A percentile compares a stretch with the other conserved stretches of the same genome.
phyloP scores from a whole-genome alignment of 805 yeast species.

The Clavispora asparagi region DNA sequence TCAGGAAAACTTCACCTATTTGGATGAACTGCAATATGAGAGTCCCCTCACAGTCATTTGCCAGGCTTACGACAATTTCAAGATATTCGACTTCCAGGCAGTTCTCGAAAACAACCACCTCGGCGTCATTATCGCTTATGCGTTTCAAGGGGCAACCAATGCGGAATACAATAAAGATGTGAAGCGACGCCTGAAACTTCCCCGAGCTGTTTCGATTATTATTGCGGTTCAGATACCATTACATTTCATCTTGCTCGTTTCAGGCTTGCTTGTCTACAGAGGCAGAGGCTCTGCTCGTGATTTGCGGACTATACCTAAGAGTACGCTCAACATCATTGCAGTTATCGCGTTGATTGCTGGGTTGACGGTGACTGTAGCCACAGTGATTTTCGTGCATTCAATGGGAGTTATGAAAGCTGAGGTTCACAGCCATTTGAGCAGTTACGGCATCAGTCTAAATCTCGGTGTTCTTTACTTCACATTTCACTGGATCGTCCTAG shows the following conservation, averaged over 20 bases:
- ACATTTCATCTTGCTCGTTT: slow-evolving; percentile 24
- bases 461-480: slow-evolving; percentile 40
- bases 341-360: slow-evolving; percentile 29
- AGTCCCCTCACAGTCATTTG: slow-evolving; percentile 6
- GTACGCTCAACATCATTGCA: slow-evolving; percentile 33
- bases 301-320: slow-evolving; percentile 24
- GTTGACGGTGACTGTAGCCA: slow-evolving; percentile 25
- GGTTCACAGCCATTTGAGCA: slow-evolving; percentile 22
- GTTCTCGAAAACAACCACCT: slow-evolving; percentile 38
- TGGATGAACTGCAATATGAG: not conserved
- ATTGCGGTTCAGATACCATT: slow-evolving; percentile 22
- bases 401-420: slow-evolving; percentile 14
- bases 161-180: slow-evolving; percentile 12
- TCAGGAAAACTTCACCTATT: not conserved
- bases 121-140: slow-evolving; percentile 43
- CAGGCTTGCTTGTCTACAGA: slow-evolving; percentile 33
- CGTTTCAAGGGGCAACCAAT: slow-evolving; percentile 21
- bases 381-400: slow-evolving; percentile 5
- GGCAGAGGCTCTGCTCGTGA: slow-evolving; percentile 29
- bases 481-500: slow-evolving; percentile 28
- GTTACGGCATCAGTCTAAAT: slow-evolving; percentile 43
- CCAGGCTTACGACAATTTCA: slow-evolving; percentile 1
- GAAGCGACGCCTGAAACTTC: slow-evolving; percentile 11
- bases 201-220: slow-evolving; percentile 23
- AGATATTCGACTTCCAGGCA: slow-evolving; percentile 41